Base-by-base conservation (phyloP, 371 early-diverging fungal genomes). In the Rhizopus stolonifer region DNA sequence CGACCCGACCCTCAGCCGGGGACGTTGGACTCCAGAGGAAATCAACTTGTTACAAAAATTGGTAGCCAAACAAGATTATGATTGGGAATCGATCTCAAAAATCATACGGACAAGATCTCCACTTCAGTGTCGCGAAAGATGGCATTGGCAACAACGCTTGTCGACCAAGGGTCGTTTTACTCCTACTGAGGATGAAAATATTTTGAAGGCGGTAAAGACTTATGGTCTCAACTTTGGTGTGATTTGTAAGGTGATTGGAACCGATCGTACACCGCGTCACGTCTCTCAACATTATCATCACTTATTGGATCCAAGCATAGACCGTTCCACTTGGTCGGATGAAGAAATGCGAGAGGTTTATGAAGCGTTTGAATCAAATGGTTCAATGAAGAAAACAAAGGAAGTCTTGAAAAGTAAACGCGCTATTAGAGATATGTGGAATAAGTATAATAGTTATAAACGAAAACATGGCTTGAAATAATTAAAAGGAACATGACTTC, bases 361-460 rank as follows among this genome's bases (percentile, higher is more conserved):
- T 29, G 13, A 58, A 6, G 10, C 43, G 0, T 65, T 51, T 19
- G 10, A 59, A 9, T 32, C 53, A 15, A 13, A 48, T 8, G 25
- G 46, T n/a, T 31, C 64, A 19, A 69, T 73, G 70, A 38, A 32
- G 9, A 50, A 60, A 14, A 63, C 66, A 38, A 69, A 60, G 13
- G 36, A 58, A 5, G 32, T 36, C 1, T 15, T 71, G 32, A 39
- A 42, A 1, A 60, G 60, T 22, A 56, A 31, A 7, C 54, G 77
- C 4, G 36, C 54, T 13, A n/a, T 60, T 10, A 65, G 72, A 52
- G 74, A 77, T 45, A 60, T 77, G 56, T 77, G 77, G 77, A 71
- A 73, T 36, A 26, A 31, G 1, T 7, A 26, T 31, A n/a, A 18
- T 6, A 32, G 31, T 6, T 29, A 47, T 18, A 47, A 19, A 21